Evolutionary conservation across 805 yeast species (phyloP).

Genomic region (Zygosaccharomyces bisporus): DNA sequence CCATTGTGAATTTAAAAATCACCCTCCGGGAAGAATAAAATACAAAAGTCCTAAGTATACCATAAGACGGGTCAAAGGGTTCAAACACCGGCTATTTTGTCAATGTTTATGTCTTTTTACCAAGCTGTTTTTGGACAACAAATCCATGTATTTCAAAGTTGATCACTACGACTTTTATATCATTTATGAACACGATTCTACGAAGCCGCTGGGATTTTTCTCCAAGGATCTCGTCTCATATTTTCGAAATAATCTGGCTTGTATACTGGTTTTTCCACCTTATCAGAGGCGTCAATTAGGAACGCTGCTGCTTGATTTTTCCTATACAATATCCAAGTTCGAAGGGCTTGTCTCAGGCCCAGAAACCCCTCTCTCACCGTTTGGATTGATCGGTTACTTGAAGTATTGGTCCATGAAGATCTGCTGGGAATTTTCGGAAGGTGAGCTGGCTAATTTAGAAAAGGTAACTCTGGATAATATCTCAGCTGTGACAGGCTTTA

Average conservation of each 20-base stretch:
- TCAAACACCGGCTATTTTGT: conserved; percentile 59
- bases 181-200: conserved; percentile 49
- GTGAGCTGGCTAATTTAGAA: conserved; percentile 34
- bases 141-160: conserved; percentile 77
- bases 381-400: conserved; percentile 70
- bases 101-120: conserved; percentile 84
- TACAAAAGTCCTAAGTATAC: conserved; percentile 55
- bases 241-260: conserved; percentile 82
- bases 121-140: conserved; percentile 82
- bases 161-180: conserved; percentile 79
- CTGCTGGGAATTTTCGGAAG: conserved; percentile 43
- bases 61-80: conserved; percentile 68
- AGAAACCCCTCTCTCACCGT: conserved; percentile 82
- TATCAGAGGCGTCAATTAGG: conserved; percentile 80
- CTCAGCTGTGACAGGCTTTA: conserved; percentile 56
- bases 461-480: conserved; percentile 46
- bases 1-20: conserved; percentile 42
- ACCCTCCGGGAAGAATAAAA: conserved; percentile 62
- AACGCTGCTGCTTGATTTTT: conserved; percentile 73
- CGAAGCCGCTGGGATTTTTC: conserved; percentile 81
- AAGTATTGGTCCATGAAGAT: conserved; percentile 68
- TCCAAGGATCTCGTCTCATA: conserved; percentile 78
- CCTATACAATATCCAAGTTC: conserved; percentile 67
- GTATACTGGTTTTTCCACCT: conserved; percentile 89
- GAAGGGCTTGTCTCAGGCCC: conserved; percentile 78